Conservation (phyloP, 371 early-diverging fungal species). For the Zychaea mexicana region DNA sequence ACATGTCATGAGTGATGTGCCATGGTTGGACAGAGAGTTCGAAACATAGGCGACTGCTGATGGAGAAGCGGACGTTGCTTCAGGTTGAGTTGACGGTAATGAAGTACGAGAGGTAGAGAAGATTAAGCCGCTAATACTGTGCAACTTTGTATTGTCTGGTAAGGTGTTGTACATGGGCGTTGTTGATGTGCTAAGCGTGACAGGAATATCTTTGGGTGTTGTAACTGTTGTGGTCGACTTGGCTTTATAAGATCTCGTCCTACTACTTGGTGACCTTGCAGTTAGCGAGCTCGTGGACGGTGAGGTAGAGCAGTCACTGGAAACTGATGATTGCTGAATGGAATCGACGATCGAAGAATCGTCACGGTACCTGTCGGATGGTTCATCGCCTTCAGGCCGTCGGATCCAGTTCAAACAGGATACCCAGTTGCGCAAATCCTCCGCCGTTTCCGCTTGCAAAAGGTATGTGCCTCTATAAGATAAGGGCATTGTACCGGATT, state of each 20-base stretch:
- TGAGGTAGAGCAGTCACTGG: slow-evolving; percentile 21
- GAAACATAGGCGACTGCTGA: slow-evolving; percentile 10
- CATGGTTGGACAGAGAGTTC: slow-evolving; percentile 7
- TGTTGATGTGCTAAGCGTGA: slow-evolving; percentile 15
- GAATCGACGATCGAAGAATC: slow-evolving; percentile 4
- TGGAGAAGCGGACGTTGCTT: not conserved
- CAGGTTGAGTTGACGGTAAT: not conserved
- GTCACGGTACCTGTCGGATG: not conserved
- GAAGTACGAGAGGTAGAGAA: not conserved
- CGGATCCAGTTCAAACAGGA: slow-evolving; percentile 1
- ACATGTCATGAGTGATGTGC: slow-evolving; percentile 3
- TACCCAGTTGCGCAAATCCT: slow-evolving; percentile 67
- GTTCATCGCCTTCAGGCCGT: slow-evolving; percentile 21
- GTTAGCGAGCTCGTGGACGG: slow-evolving; percentile 3
- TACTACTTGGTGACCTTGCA: slow-evolving; percentile 9
- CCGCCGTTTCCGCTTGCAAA: slow-evolving; percentile 71
- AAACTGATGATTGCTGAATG: slow-evolving; percentile 32
- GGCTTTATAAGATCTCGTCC: slow-evolving; percentile 17
- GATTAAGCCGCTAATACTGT: not conserved
- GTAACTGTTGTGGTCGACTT: slow-evolving; percentile 29
- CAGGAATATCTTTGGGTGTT: slow-evolving; percentile 26
- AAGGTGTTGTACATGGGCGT: not conserved
- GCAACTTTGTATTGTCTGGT: not conserved
- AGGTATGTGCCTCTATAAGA: slow-evolving; percentile 28
- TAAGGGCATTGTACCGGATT: not conserved